Percentiles rank a stretch among this genome's conserved stretches.
Evolutionary conservation across 2,329 filamentous ascomycete species (phyloP).

Genomic region (Aciculosporium take): DNA sequence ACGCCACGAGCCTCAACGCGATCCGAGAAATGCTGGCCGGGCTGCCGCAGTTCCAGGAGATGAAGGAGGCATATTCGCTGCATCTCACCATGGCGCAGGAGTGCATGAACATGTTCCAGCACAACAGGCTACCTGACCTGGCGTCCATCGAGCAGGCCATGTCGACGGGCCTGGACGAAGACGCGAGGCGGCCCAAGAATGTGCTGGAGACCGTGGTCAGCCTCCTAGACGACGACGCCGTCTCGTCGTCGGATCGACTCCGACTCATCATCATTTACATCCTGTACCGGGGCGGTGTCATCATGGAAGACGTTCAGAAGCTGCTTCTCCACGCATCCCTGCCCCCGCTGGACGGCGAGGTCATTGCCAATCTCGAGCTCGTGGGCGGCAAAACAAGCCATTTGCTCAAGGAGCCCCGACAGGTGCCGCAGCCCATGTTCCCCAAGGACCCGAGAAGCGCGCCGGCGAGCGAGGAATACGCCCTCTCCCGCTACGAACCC

Average conservation of each 20-base stretch:
- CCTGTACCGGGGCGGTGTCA: conserved; percentile 72
- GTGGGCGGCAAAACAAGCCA: conserved; percentile 62
- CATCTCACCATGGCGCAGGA: conserved; percentile 95
- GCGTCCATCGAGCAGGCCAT: conserved; percentile 81
- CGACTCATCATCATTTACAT: conserved; percentile 77
- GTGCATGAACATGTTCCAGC: conserved; percentile 86
- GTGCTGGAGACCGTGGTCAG: conserved; percentile 73
- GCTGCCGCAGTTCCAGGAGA: conserved; percentile 83
- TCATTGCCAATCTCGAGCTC: conserved; percentile 64
- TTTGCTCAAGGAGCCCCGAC: conserved; percentile 60
- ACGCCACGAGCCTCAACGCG: conserved; percentile 66
- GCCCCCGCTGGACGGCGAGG: conserved; percentile 56
- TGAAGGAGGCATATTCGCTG: conserved; percentile 88
- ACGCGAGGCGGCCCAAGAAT: conserved; percentile 81
- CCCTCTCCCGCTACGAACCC: conserved; percentile 76
- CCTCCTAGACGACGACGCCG: conserved; percentile 71
- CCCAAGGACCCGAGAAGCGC: conserved; percentile 44
- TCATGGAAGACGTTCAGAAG: conserved; percentile 71
- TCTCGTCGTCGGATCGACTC: conserved; percentile 59
- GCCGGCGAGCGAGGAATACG: conserved; percentile 57
- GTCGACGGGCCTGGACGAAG: conserved; percentile 84
- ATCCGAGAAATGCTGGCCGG: conserved; percentile 97
- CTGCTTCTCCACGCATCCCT: conserved; percentile 72
- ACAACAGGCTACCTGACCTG: conserved; percentile 71
- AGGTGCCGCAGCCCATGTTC: conserved; percentile 54